A percentile compares a stretch with the other conserved stretches of the same genome.
Evolutionary conservation across 495 filamentous ascomycete genomes (phyloP).

Genomic region (Pyrenula aspistea): DNA sequence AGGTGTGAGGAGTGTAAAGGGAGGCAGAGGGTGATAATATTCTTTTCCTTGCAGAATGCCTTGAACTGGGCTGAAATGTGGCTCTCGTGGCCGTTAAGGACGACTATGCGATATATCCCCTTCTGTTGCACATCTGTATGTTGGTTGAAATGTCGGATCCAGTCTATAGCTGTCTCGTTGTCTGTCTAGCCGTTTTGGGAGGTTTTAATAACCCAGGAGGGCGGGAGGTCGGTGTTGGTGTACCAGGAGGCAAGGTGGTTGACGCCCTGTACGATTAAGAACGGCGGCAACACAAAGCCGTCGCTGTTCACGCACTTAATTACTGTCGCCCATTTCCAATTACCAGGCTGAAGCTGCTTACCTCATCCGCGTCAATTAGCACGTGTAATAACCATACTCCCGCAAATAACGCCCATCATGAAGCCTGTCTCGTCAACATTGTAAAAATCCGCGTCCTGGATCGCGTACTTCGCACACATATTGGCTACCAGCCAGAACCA

Average conservation of each 20-base stretch:
- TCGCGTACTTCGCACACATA: conserved; percentile 20
- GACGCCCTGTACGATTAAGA: conserved; percentile 23
- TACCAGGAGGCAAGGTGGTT: conserved; percentile 16
- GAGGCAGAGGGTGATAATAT: conserved; percentile 18
- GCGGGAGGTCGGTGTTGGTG: conserved; percentile 9
- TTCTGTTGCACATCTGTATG: conserved; percentile 1
- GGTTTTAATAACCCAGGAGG: conserved; percentile 14
- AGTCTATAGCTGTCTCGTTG: conserved; percentile 13
- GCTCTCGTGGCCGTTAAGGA: conserved; percentile 20
- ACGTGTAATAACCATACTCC: conserved; percentile 17
- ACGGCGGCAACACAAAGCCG: conserved; percentile 12
- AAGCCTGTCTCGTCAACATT: conserved; percentile 36
- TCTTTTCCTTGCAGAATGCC: conserved; percentile 9
- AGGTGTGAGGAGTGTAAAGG: conserved; percentile 14
- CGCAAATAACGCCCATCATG: conserved; percentile 21
- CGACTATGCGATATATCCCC: conserved; percentile 10
- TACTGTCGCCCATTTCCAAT: conserved; percentile 26
- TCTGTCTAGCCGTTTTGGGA: conserved; percentile 21
- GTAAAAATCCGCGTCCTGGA: conserved; percentile 25
- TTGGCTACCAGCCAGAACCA: conserved; percentile 24
- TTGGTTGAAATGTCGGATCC: conserved; percentile 8
- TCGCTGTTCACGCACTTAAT: conserved; percentile 19
- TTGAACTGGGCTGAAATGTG: conserved; percentile 15
- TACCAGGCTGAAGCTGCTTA: conserved; percentile 19
- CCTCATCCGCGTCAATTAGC: conserved; percentile 10